Evolutionary conservation across 345 rosid genomes (phyloP).

Genomic region (Punica granatum): DNA sequence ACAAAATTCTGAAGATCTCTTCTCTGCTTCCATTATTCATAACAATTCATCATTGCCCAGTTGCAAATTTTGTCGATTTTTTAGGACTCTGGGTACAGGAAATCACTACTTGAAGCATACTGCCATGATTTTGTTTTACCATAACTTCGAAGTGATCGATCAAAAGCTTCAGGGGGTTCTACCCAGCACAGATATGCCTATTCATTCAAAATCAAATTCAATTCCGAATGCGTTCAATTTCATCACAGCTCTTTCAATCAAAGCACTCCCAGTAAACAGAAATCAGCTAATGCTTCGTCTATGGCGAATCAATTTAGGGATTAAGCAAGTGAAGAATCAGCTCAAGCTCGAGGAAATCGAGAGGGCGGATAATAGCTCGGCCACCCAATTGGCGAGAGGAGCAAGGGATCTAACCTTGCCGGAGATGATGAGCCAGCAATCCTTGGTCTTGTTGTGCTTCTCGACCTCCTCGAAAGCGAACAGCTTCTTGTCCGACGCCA

Average conservation of each 20-base stretch:
- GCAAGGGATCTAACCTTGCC: conserved; percentile 68
- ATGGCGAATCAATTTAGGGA: not conserved
- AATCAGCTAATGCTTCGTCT: no score
- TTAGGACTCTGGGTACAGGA: not conserved
- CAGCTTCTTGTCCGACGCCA: conserved; percentile 65
- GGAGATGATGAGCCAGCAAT: conserved; percentile 86
- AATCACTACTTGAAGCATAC: no score
- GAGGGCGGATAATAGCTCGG: not conserved
- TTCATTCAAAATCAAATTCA: no score
- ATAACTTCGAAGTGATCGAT: no score
- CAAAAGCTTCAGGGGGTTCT: no score
- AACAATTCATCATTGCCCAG: not conserved
- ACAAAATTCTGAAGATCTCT: no score
- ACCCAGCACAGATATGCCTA: no score
- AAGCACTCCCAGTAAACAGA: not conserved
- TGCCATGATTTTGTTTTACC: no score
- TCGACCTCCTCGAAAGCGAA: conserved; percentile 63
- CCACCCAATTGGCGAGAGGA: not conserved
- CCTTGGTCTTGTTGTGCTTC: conserved; percentile 69
- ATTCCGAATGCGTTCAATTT: no score
- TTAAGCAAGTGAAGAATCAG: conserved; percentile 6
- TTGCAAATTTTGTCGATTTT: not conserved
- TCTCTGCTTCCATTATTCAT: not conserved
- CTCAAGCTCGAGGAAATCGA: not conserved
- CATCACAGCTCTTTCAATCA: not conserved